Percentiles rank a stretch among this genome's conserved stretches.
Conservation (phyloP, 2,329 filamentous ascomycete species). For the Talaromyces pinophilus region DNA sequence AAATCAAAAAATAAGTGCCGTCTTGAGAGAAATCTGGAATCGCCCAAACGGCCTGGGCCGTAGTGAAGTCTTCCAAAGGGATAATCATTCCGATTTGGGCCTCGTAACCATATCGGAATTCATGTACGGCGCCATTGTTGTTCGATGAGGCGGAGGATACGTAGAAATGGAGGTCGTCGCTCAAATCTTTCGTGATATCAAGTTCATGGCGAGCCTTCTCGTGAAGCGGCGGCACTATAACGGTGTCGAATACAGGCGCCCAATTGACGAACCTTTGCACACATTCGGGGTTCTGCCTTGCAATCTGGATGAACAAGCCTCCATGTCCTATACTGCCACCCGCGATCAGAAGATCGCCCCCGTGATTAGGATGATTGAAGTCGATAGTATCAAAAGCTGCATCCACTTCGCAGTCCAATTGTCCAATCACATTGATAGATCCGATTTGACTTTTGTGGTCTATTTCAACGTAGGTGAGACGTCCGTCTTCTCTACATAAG, state of each 20-base stretch:
- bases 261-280: conserved; percentile 66
- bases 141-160: conserved; percentile 65
- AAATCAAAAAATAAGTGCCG: conserved; percentile 44
- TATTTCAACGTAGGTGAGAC: conserved; percentile 72
- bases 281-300: conserved; percentile 56
- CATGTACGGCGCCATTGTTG: conserved; percentile 62
- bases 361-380: conserved; percentile 47
- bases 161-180: conserved; percentile 61
- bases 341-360: conserved; percentile 75
- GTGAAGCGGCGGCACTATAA: conserved; percentile 33
- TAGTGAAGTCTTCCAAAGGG: conserved; percentile 43
- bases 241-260: conserved; percentile 55
- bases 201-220: conserved; percentile 18
- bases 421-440: conserved; percentile 61
- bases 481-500: conserved; percentile 83
- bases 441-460: conserved; percentile 57
- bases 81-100: conserved; percentile 61
- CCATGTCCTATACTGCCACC: conserved; percentile 78
- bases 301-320: conserved; percentile 69
- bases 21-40: conserved; percentile 38
- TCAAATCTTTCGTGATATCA: conserved; percentile 27
- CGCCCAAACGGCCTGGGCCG: conserved; percentile 48
- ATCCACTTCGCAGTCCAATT: conserved; percentile 72
- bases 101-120: conserved; percentile 69
- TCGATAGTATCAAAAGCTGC: conserved; percentile 78